Evolutionary conservation across 192 early-diverging fungal genomes (phyloP).

Genomic region (Umbelopsis vinacea): DNA sequence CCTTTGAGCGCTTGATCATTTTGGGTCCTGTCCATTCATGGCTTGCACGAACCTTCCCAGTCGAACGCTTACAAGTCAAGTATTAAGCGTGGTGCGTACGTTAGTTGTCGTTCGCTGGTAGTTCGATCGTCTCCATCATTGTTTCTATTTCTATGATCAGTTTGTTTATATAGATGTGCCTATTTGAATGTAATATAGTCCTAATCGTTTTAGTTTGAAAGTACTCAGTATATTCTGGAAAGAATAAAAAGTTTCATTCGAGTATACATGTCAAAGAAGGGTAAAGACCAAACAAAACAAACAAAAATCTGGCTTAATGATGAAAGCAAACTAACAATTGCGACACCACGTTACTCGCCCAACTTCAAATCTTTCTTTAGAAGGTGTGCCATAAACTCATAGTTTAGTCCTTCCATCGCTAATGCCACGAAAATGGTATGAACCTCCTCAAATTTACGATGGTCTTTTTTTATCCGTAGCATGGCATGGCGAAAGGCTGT

Average conservation of each 20-base stretch:
- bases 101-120: slow-evolving; percentile 3
- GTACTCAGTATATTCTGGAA: neutral
- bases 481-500: no score
- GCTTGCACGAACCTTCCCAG: slow-evolving; percentile 50
- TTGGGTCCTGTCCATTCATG: slow-evolving; percentile 51
- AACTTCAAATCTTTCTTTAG: no score
- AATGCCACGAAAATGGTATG: no score
- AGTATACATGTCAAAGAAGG: neutral
- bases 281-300: no score
- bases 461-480: no score
- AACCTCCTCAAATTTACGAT: no score
- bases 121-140: neutral
- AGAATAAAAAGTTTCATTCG: neutral
- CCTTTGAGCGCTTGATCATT: slow-evolving; percentile 54
- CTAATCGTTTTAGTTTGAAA: slow-evolving; percentile 12
- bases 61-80: slow-evolving; percentile 44
- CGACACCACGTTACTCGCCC: no score
- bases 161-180: neutral
- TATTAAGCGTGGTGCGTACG: slow-evolving; percentile 25
- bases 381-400: no score
- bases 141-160: neutral
- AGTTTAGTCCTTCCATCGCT: no score
- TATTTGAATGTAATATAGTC: slow-evolving; percentile 17
- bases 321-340: no score
- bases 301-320: no score